Evolutionary conservation across 306 rosid genomes (phyloP).

Genomic region (Pterocarpus santalinus): DNA sequence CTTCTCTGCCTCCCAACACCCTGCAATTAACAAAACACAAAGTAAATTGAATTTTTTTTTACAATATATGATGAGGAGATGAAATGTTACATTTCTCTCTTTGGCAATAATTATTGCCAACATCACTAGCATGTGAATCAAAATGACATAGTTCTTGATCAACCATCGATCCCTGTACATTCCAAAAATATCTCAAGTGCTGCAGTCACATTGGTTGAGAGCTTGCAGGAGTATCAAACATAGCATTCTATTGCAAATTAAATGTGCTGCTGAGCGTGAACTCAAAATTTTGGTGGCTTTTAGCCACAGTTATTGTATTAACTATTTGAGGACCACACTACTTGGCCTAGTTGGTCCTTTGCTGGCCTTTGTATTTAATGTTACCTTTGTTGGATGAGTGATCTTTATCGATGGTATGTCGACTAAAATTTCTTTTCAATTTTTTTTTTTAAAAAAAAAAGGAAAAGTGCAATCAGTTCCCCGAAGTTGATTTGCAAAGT

Average conservation of each 20-base stretch:
- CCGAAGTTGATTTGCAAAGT: not conserved
- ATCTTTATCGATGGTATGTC: not conserved
- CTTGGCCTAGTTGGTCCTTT: not conserved
- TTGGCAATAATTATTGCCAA: not conserved
- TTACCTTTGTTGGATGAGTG: not conserved
- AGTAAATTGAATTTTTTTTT: not conserved
- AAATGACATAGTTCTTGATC: not conserved
- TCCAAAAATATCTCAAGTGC: not conserved
- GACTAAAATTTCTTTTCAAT: not conserved
- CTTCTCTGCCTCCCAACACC: not conserved
- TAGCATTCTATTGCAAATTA: not conserved
- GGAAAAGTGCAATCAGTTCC: not conserved
- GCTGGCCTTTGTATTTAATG: constrained; percentile 12
- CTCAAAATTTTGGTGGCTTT: not conserved
- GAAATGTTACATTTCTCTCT: not conserved
- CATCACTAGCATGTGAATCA: no score
- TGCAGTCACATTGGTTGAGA: not conserved
- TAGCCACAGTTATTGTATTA: not conserved
- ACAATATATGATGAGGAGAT: not conserved
- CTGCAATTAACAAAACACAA: not conserved
- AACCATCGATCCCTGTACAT: not conserved
- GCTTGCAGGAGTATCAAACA: not conserved
- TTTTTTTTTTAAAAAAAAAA: not conserved
- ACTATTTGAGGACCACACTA: not conserved
- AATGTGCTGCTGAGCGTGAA: not conserved